Base-by-base conservation (phyloP, 1,284 basidiomycete genomes). In the Grifola frondosa region DNA sequence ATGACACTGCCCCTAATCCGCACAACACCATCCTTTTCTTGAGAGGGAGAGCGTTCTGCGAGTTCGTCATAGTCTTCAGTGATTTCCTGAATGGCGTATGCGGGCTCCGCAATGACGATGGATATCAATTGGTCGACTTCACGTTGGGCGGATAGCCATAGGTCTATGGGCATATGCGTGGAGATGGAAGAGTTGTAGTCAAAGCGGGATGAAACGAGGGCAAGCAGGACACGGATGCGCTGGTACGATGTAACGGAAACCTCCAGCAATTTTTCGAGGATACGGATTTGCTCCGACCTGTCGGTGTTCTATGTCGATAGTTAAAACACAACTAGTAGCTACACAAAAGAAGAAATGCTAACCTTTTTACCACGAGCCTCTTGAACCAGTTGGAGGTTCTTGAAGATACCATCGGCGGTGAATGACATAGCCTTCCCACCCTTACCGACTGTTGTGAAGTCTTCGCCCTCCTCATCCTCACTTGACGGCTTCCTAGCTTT, bases 341-440 rank as follows among this genome's bases (percentile, higher is more conserved):
- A 6, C 3, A 13, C 11, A 44, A 24, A 20, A 15, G 13, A 11
- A 5, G 6, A 20, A 15, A 19, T 16, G 48, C 71, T 29, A 40
- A 92, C 91, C 81, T 99, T 99, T 68, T 94, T 92, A 23, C 97
- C 97, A 53, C 97, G 84, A 34, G 92, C 92, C 61, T 99, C 97
- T 63, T 97, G 87, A 31, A 99, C 85, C 31, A 86, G 78, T 57
- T 92, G 85, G 22, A 99, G 78, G 52, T 86, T 91, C 71, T 97
- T 97, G 76, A 95, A 94, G 56, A 99, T 89, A 35, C 84, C 82
- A 46, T 98, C 96, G 7, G 91, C 70, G 5, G 92, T 91, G 58
- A 91, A 88, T 51, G 84, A 83, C 65, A 93, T 80, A 11, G 79
- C 77, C 63, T 89, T 93, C 26, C 94, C 94, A 38, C 91, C 91